Conservation (phyloP, 2,329 filamentous ascomycete genomes). For the Talaromyces sp. region DNA sequence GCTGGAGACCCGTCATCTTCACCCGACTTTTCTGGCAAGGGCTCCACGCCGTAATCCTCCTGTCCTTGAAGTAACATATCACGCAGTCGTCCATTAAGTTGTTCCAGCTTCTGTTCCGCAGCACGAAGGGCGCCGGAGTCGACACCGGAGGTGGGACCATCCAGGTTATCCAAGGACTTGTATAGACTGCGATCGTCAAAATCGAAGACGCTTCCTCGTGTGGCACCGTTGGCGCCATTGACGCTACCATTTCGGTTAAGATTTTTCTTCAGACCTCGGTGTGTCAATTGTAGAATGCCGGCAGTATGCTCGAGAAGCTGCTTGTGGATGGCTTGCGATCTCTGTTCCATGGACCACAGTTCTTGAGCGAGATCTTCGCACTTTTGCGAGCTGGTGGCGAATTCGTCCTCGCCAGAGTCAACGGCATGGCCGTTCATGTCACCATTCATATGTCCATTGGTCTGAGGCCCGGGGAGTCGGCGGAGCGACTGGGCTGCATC, state of each 20-base stretch:
- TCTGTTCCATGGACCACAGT: constrained; percentile 72
- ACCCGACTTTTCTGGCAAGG: constrained; percentile 28
- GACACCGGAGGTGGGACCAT: constrained; percentile 38
- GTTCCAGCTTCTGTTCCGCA: constrained; percentile 62
- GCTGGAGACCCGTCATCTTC: constrained; percentile 23
- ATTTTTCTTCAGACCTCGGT: constrained; percentile 65
- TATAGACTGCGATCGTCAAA: constrained; percentile 78
- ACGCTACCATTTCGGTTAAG: constrained; percentile 32
- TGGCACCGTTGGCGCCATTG: constrained; percentile 43
- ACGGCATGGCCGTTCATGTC: constrained; percentile 44
- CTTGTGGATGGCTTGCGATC: constrained; percentile 67
- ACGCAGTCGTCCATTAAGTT: constrained; percentile 62
- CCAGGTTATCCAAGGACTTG: constrained; percentile 60
- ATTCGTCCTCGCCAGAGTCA: constrained; percentile 64
- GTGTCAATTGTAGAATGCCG: constrained; percentile 84
- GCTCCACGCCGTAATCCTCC: constrained; percentile 30
- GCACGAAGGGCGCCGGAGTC: constrained; percentile 50
- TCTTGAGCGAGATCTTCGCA: constrained; percentile 82
- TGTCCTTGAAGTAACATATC: constrained; percentile 55
- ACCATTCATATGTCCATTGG: constrained; percentile 51
- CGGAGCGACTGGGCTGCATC: constrained; percentile 87
- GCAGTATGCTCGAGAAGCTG: constrained; percentile 84
- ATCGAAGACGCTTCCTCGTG: constrained; percentile 50
- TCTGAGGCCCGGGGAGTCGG: constrained; percentile 66
- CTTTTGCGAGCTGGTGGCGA: constrained; percentile 67